A percentile compares a stretch with the other conserved stretches of the same genome.
Evolutionary conservation across 2,329 filamentous ascomycete species (phyloP).

Genomic region (Hypocreales sp.): DNA sequence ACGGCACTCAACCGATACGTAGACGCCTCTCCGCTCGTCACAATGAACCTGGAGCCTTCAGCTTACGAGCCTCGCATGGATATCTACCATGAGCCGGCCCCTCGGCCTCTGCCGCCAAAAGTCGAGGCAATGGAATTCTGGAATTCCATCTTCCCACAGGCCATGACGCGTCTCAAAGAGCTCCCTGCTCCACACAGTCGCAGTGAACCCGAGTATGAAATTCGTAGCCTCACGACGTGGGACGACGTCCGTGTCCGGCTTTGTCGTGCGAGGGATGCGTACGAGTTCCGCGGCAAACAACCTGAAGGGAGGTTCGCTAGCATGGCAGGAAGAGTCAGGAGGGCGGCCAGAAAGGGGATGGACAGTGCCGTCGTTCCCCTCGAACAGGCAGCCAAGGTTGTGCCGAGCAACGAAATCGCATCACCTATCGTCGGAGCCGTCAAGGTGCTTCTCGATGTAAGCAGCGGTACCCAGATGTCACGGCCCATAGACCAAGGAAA

Average conservation of each 20-base stretch:
- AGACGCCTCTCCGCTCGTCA: no score
- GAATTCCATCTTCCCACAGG: background rate
- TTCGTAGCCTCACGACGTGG: background rate
- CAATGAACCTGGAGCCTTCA: no score
- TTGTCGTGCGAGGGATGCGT: background rate
- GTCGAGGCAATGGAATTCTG: background rate
- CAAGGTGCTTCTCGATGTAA: background rate
- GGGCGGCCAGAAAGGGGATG: background rate
- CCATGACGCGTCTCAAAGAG: background rate
- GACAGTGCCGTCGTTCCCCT: background rate
- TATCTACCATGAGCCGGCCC: background rate
- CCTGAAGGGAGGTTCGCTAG: background rate
- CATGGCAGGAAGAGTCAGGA: background rate
- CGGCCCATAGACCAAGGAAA: no score
- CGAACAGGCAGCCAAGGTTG: background rate
- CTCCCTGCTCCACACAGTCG: background rate
- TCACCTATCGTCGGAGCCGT: background rate
- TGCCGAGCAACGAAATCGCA: background rate
- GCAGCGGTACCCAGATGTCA: background rate
- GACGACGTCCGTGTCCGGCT: background rate
- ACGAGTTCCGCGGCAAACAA: background rate
- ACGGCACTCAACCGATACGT: background rate
- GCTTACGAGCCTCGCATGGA: no score
- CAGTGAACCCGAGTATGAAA: background rate
- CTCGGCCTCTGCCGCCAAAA: background rate